Percentiles rank a stretch among this genome's conserved stretches.
These are phyloP conservation scores for Perilla frutescens DNA, from an alignment of 257 asterid genomes.

Conservation along the genomic window DNA sequence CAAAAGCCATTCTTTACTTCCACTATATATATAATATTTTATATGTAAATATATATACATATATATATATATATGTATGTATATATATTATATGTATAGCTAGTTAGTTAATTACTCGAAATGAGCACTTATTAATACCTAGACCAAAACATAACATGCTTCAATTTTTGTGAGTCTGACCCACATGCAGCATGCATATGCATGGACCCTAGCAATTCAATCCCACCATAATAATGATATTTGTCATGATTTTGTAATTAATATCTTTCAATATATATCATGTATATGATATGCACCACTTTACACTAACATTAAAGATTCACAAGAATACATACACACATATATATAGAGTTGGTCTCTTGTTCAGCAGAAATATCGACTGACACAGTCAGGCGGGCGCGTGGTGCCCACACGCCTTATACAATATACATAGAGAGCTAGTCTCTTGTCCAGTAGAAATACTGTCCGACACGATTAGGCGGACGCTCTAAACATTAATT, in stretches of 20 bases:
- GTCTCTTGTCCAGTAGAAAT: no score
- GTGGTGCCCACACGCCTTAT: no score
- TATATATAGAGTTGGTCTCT: no score
- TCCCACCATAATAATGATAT: not conserved
- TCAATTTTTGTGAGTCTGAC: constrained; percentile 7
- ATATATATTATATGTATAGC: not conserved
- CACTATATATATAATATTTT: constrained; percentile 12
- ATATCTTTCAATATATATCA: not conserved
- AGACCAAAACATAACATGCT: constrained; percentile 27
- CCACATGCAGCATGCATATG: constrained; percentile 22
- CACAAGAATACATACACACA: not conserved
- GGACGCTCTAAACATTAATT: no score
- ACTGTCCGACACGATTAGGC: no score
- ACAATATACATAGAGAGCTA: no score
- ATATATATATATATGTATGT: no score
- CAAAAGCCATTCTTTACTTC: constrained; percentile 14
- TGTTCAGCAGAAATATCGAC: no score
- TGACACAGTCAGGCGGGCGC: no score
- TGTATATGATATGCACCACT: not conserved
- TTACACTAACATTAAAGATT: not conserved
- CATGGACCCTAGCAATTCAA: not conserved
- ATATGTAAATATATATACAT: no score
- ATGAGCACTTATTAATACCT: constrained; percentile 26
- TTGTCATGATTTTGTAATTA: not conserved
- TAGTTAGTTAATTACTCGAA: constrained; percentile 7